A percentile compares a stretch with the other conserved stretches of the same genome.
phyloP scores from a whole-genome alignment of 2,329 filamentous ascomycete species.

The Tolypocladium ovalisporum region DNA sequence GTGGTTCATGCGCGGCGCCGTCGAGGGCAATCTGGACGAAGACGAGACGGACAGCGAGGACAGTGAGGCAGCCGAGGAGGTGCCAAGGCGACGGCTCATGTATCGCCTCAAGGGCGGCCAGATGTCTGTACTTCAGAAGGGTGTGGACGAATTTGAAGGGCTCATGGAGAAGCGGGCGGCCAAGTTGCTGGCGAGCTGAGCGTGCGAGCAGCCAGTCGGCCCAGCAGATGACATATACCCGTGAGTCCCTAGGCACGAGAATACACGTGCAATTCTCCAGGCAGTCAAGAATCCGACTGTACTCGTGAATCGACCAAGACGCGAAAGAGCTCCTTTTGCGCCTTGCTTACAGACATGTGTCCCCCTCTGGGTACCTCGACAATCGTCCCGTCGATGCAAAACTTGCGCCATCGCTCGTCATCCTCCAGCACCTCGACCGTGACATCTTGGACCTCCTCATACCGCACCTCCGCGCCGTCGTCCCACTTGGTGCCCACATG shows the following conservation, averaged over 20 bases:
- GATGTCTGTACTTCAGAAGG: slow-evolving; percentile 42
- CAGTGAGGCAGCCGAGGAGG: slow-evolving; percentile 29
- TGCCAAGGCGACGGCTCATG: slow-evolving; percentile 38
- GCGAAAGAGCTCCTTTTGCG: slow-evolving; percentile 27
- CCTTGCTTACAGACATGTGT: slow-evolving; percentile 54
- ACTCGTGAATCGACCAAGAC: slow-evolving; percentile 30
- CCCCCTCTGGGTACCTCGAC: slow-evolving; percentile 61
- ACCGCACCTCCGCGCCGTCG: slow-evolving; percentile 54
- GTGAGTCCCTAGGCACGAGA: neutral
- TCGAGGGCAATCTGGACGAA: slow-evolving; percentile 32
- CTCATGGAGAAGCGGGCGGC: slow-evolving; percentile 48
- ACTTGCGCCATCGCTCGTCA: slow-evolving; percentile 66
- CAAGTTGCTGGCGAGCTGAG: slow-evolving; percentile 22
- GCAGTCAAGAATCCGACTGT: slow-evolving; percentile 1
- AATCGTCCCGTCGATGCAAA: slow-evolving; percentile 89
- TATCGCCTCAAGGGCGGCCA: slow-evolving; percentile 50
- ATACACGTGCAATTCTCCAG: neutral
- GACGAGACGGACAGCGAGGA: slow-evolving; percentile 25
- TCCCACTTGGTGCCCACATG: slow-evolving; percentile 42
- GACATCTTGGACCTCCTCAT: slow-evolving; percentile 59
- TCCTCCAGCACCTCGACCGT: slow-evolving; percentile 56
- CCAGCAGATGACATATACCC: neutral
- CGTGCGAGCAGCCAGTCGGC: too few relatives aligned
- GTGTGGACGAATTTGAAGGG: slow-evolving; percentile 56
- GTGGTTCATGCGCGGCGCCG: slow-evolving; percentile 65